Conservation (phyloP, 2,329 filamentous ascomycete genomes). For the Hypoxylon sp. region DNA sequence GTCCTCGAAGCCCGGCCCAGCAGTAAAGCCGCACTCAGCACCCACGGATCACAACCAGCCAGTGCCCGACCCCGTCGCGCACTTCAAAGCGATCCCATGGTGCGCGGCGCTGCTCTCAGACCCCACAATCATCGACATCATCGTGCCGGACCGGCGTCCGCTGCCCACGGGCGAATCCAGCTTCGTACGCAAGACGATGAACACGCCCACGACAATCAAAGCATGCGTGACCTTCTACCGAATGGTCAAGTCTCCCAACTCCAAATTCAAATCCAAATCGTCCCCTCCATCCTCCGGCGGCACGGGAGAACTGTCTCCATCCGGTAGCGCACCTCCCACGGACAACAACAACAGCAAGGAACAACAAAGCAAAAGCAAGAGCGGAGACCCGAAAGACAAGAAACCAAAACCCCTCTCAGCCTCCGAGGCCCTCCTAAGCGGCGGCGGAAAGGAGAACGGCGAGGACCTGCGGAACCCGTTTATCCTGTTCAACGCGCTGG, state of each 20-base stretch:
- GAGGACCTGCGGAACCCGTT: conserved; percentile 50
- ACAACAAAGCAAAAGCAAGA: conserved; percentile 4
- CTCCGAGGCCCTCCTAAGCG: conserved; percentile 33
- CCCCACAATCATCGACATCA: conserved; percentile 42
- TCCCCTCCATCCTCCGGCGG: conserved; percentile 8
- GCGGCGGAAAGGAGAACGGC: conserved; percentile 42
- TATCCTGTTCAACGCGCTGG: conserved; percentile 48
- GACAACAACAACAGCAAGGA: background rate
- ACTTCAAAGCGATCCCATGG: conserved; percentile 53
- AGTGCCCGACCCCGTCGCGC: conserved; percentile 47
- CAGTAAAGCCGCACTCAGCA: conserved; percentile 27
- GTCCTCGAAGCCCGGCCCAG: conserved; percentile 13
- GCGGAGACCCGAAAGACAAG: conserved; percentile 14
- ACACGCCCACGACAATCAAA: conserved; percentile 46
- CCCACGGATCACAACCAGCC: conserved; percentile 45
- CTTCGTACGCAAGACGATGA: conserved; percentile 51
- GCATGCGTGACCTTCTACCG: conserved; percentile 49
- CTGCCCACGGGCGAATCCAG: conserved; percentile 48
- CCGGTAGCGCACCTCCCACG: background rate
- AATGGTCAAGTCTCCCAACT: conserved; percentile 11
- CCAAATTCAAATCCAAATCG: conserved; percentile 1
- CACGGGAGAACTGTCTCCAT: conserved; percentile 6
- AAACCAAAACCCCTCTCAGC: conserved; percentile 17
- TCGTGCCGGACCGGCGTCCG: conserved; percentile 49
- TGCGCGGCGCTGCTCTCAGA: conserved; percentile 48